phyloP scores from a whole-genome alignment of 2,329 filamentous ascomycete genomes.

The Trichoderma sp. region DNA sequence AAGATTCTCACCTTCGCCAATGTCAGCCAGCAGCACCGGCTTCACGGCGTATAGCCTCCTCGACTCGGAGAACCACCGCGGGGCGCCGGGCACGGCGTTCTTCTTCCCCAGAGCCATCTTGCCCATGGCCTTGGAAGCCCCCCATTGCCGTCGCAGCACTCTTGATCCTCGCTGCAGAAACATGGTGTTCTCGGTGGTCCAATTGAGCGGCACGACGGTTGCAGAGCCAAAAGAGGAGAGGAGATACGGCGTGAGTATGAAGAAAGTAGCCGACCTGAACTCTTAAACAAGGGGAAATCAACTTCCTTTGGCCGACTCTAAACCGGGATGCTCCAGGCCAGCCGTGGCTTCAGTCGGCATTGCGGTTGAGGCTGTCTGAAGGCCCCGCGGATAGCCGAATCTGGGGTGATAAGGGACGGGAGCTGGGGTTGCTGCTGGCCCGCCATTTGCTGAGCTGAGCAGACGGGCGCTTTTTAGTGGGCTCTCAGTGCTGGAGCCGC shows the following conservation, averaged over 20 bases:
- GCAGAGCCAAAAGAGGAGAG: background rate
- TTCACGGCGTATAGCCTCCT: conserved; percentile 62
- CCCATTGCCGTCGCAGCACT: conserved; percentile 55
- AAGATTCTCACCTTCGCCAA: conserved; percentile 70
- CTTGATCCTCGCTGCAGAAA: conserved; percentile 57
- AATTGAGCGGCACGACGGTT: conserved; percentile 22
- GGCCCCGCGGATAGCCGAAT: conserved; percentile 46
- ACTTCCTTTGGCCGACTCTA: conserved; percentile 17
- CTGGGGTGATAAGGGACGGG: conserved; percentile 34
- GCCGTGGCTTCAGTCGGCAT: conserved; percentile 42
- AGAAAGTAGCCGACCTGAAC: background rate
- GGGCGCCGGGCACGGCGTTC: conserved; percentile 37
- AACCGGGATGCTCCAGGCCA: conserved; percentile 22
- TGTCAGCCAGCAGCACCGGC: conserved; percentile 80
- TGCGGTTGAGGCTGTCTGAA: conserved; percentile 37
- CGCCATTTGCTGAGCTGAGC: background rate
- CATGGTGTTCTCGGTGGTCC: conserved; percentile 45
- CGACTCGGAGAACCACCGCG: conserved; percentile 56
- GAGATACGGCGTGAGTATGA: background rate
- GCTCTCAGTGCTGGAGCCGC: conserved; percentile 18
- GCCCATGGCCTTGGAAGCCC: conserved; percentile 46
- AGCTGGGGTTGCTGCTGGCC: no score
- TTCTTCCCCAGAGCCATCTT: conserved; percentile 40
- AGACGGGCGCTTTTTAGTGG: conserved; percentile 2
- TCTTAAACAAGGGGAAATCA: conserved; percentile 27